Conservation (phyloP, 2,329 filamentous ascomycete species). For the Verticillium dahliae region DNA sequence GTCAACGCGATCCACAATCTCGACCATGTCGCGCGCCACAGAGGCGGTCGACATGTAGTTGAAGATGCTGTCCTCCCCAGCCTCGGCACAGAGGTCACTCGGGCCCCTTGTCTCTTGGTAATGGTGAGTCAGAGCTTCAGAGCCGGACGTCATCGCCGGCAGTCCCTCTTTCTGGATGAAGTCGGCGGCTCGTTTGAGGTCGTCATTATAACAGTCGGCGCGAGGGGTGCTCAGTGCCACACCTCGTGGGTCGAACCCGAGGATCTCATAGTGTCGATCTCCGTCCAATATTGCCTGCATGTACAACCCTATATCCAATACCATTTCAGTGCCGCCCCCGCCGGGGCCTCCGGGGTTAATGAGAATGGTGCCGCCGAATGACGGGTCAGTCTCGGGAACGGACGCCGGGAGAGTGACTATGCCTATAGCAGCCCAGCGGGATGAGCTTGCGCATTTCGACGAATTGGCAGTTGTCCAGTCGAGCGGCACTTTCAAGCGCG, state of each 20-base stretch:
- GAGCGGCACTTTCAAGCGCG: slow-evolving; percentile 34
- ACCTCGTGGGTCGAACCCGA: slow-evolving; percentile 39
- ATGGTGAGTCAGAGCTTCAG: slow-evolving; percentile 3
- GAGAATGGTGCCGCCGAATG: slow-evolving; percentile 35
- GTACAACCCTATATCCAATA: slow-evolving; percentile 19
- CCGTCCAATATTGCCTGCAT: slow-evolving; percentile 10
- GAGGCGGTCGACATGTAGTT: slow-evolving; percentile 27
- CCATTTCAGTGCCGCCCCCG: slow-evolving; percentile 27
- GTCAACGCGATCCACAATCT: slow-evolving; percentile 33
- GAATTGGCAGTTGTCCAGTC: slow-evolving; percentile 28
- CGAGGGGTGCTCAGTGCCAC: slow-evolving; percentile 27
- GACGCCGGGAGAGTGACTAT: slow-evolving; percentile 31
- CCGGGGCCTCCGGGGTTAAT: slow-evolving; percentile 39
- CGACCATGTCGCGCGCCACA: slow-evolving; percentile 36
- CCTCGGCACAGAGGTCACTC: slow-evolving; percentile 20
- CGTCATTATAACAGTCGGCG: slow-evolving; percentile 29
- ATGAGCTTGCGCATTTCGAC: background rate
- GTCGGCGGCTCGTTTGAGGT: slow-evolving; percentile 20
- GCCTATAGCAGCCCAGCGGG: slow-evolving; percentile 23
- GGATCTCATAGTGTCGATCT: slow-evolving; percentile 29
- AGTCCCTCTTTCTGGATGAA: slow-evolving; percentile 23
- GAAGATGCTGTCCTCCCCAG: slow-evolving; percentile 20
- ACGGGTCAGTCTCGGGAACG: slow-evolving; percentile 27
- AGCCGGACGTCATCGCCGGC: slow-evolving; percentile 14
- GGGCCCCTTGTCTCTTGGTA: slow-evolving; percentile 13